Conservation (phyloP, 2,329 filamentous ascomycete species). For the Trichoderma asperellum region DNA sequence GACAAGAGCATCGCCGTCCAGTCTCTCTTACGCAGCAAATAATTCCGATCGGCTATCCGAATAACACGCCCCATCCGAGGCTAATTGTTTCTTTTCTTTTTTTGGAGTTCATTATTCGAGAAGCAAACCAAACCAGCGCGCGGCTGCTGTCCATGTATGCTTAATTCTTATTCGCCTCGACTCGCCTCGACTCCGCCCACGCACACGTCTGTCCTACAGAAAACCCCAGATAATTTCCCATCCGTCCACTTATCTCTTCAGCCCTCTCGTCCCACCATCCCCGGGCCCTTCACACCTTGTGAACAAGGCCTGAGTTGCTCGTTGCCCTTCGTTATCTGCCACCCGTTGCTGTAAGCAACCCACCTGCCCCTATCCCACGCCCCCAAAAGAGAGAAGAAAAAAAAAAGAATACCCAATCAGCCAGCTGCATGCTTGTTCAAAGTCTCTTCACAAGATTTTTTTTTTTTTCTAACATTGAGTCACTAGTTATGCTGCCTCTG, state of each 20-base stretch:
- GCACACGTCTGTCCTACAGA: conserved; percentile 32
- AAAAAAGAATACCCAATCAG: not conserved
- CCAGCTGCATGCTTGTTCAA: not conserved
- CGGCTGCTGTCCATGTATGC: conserved; percentile 16
- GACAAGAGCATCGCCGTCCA: conserved; percentile 19
- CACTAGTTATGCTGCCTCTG: not conserved
- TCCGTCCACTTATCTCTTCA: conserved; percentile 34
- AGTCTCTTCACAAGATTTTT: not conserved
- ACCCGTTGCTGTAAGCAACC: conserved; percentile 25
- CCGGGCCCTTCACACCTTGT: conserved; percentile 2
- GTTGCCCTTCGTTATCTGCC: conserved; percentile 33
- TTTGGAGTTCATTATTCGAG: conserved; percentile 29
- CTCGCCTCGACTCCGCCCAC: conserved; percentile 13
- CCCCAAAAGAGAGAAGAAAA: not conserved
- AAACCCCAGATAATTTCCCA: conserved; percentile 36
- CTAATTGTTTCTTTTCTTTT: conserved; percentile 13
- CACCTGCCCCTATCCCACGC: conserved; percentile 3
- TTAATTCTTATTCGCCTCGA: conserved; percentile 20
- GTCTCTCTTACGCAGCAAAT: conserved; percentile 20
- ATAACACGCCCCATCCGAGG: conserved; percentile 17
- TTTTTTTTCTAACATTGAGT: conserved; percentile 1
- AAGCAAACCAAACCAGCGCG: conserved; percentile 25
- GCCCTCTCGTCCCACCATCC: conserved; percentile 40
- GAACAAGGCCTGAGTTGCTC: conserved; percentile 32
- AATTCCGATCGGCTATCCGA: conserved; percentile 22